Evolutionary conservation across 1,284 basidiomycete genomes (phyloP).

Genomic region (Meira nashicola): DNA sequence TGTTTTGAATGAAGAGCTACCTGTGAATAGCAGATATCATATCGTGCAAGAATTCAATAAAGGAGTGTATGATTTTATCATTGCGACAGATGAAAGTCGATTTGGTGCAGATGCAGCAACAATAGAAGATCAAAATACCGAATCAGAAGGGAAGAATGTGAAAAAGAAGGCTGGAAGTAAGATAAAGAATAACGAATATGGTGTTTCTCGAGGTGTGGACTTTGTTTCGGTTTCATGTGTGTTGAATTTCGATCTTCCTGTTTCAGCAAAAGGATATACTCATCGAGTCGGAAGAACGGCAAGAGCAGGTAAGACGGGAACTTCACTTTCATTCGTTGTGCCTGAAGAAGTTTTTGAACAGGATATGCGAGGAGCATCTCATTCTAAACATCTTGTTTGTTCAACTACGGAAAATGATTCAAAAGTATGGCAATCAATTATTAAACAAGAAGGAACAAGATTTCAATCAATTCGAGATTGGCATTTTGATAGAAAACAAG

Average conservation of each 20-base stretch:
- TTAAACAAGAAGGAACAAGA: slow-evolving; percentile 14
- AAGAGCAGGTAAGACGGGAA: slow-evolving; percentile 86
- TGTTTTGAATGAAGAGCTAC: slow-evolving; percentile 92
- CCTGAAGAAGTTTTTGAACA: slow-evolving; percentile 67
- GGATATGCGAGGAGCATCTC: slow-evolving; percentile 55
- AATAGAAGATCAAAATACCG: slow-evolving; percentile 8
- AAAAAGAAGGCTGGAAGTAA: neutral
- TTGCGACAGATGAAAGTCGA: slow-evolving; percentile 82
- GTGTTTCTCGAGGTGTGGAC: slow-evolving; percentile 92
- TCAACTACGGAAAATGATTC: neutral
- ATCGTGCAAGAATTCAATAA: slow-evolving; percentile 98
- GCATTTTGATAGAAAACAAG: slow-evolving; percentile 84
- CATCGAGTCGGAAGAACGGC: slow-evolving; percentile 95
- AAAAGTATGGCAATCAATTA: slow-evolving; percentile 52
- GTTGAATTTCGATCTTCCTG: slow-evolving; percentile 94
- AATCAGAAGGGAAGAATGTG: slow-evolving; percentile 24
- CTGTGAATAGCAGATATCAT: slow-evolving; percentile 90
- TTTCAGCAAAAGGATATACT: slow-evolving; percentile 81
- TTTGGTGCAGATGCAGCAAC: slow-evolving; percentile 48
- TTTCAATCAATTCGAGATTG: slow-evolving; percentile 73
- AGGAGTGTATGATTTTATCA: slow-evolving; percentile 96
- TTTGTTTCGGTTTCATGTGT: slow-evolving; percentile 97
- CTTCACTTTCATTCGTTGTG: slow-evolving; percentile 85
- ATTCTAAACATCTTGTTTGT: neutral
- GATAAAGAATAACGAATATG: slow-evolving; percentile 59